Base-by-base conservation (phyloP, 108 stramenopile genomes). In the Craspedostauros australis region DNA sequence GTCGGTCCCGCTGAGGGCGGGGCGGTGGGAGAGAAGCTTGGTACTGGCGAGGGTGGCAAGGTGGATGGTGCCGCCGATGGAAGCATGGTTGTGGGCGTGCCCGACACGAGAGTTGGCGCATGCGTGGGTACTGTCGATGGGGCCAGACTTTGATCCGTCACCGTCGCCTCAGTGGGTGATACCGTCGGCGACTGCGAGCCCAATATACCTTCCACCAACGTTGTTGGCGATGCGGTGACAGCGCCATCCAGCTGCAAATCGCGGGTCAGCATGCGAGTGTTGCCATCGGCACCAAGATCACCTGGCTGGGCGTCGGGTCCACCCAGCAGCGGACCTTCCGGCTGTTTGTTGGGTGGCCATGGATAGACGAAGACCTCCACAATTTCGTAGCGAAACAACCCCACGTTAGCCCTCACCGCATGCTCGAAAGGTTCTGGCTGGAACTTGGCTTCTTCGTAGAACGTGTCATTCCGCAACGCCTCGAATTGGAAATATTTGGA, bases 341-440 rank as follows among this genome's bases (percentile, higher is more conserved):
- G 15, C 2, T 48, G 18, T 9, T 24, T 22, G 23, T 25, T 15
- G 30, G 51, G 51, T 28, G 66, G 66, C 66, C 66, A 68, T n/a
- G 66, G 66, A 29, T 60, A 68, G 16, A 34, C 45, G 34, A 43
- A 68, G 1, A 68, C 66, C 22, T 68, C 66, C 22, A 46, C 14
- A 30, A 68, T 68, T 39, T 60, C 50, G 42, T 60, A 68, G 34
- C 49, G 48, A 26, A 60, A 60, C 25, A 68, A 34, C 23, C 66
- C 66, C 14, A 68, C 66, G 38, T 59, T 56, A 8, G 66, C 66
- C 44, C 54, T 58, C 6, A 53, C 48, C 23, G 66, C 57, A 43
- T 68, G 54, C 23, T 60, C 51, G 31, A 68, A 68, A 37, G 66
- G 66, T 30, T 42, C 16, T 2, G 66, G 66, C 38, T 68, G 66